These are phyloP conservation scores for Neurospora sp. DNA, from an alignment of 2,329 filamentous ascomycete genomes.

Conservation along the genomic window DNA sequence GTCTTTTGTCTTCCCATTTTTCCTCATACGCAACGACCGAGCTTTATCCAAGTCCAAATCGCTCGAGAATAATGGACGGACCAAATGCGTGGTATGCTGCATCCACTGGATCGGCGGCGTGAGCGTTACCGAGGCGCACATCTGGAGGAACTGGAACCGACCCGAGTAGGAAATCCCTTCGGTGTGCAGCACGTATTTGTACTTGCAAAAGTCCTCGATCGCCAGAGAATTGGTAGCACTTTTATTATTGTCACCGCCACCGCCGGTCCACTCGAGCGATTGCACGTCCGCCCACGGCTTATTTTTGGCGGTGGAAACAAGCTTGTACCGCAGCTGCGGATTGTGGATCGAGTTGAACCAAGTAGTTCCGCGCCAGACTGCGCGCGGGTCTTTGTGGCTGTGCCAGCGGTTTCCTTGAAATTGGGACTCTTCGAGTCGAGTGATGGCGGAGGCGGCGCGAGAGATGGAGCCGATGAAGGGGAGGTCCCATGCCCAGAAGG, in stretches of 20 bases:
- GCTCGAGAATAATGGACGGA: slow-evolving; percentile 33
- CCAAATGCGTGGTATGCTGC: slow-evolving; percentile 40
- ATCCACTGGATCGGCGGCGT: slow-evolving; percentile 37
- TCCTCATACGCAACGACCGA: neutral
- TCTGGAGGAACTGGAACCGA: slow-evolving; percentile 40
- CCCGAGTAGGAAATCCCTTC: slow-evolving; percentile 45
- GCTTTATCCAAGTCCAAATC: slow-evolving; percentile 15
- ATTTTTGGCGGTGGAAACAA: slow-evolving; percentile 24
- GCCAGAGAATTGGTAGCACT: slow-evolving; percentile 33
- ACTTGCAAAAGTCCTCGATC: slow-evolving; percentile 41
- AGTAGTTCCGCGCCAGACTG: slow-evolving; percentile 41
- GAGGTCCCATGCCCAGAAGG: slow-evolving; percentile 43
- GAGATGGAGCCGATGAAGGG: slow-evolving; percentile 37
- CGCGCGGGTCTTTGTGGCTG: slow-evolving; percentile 29
- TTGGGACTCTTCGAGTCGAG: slow-evolving; percentile 24
- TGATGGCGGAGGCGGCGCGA: slow-evolving; percentile 28
- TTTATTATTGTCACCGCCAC: slow-evolving; percentile 15
- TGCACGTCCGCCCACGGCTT: slow-evolving; percentile 39
- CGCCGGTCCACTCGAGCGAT: slow-evolving; percentile 26
- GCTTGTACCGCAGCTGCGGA: slow-evolving; percentile 30
- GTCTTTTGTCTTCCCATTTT: neutral
- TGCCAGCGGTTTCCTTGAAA: slow-evolving; percentile 7
- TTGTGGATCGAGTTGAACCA: slow-evolving; percentile 38
- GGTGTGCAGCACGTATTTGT: slow-evolving; percentile 41
- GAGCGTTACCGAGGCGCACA: slow-evolving; percentile 37